phyloP scores from a whole-genome alignment of 345 rosid genomes.

The Gossypium mustelinum region DNA sequence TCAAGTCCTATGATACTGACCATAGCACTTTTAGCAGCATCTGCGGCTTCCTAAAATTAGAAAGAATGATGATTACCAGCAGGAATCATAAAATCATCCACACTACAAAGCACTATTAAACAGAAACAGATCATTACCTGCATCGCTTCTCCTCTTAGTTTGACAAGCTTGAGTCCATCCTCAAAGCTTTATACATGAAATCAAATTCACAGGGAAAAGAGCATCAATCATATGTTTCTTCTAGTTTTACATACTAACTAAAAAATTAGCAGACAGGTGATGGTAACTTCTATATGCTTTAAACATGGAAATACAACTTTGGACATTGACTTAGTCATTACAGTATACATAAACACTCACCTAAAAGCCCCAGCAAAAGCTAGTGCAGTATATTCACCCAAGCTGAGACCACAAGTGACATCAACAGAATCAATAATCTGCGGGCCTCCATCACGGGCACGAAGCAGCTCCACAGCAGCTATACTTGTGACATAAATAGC shows the following conservation, averaged over 20 bases:
- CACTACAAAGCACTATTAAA: background rate
- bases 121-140: slow-evolving; percentile 46
- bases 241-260: background rate
- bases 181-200: slow-evolving; percentile 58
- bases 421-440: slow-evolving; percentile 85
- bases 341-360: slow-evolving; percentile 27
- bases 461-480: slow-evolving; percentile 91
- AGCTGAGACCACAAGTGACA: slow-evolving; percentile 94
- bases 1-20: slow-evolving; percentile 91
- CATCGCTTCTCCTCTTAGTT: slow-evolving; percentile 97
- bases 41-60: slow-evolving; percentile 78
- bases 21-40: slow-evolving; percentile 95
- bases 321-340: background rate
- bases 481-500: slow-evolving; percentile 98
- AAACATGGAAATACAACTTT: background rate
- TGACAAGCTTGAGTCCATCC: slow-evolving; percentile 93
- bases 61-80: slow-evolving; percentile 10
- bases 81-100: slow-evolving; percentile 7
- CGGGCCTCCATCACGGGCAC: slow-evolving; percentile 81
- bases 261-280: background rate
- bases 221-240: slow-evolving; percentile 6
- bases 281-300: background rate
- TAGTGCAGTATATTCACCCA: slow-evolving; percentile 96
- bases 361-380: slow-evolving; percentile 97
- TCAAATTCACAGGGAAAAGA: slow-evolving; percentile 18